phyloP scores from a whole-genome alignment of 306 rosid genomes.

The Rosa persica region DNA sequence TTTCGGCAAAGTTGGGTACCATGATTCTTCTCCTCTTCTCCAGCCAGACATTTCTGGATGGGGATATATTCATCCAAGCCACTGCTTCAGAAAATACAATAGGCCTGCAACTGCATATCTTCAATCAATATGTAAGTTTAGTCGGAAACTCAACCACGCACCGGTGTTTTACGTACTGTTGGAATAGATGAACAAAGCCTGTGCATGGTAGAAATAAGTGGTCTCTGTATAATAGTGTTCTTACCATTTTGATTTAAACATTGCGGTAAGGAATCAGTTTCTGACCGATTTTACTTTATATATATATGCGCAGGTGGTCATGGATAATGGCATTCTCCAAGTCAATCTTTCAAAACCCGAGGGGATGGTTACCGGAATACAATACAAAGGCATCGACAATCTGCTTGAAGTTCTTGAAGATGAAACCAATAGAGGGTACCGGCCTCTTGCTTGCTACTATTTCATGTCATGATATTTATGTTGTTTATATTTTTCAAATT shows the following conservation, averaged over 20 bases:
- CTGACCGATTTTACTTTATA: background rate
- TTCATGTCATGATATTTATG: background rate
- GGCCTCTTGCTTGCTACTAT: background rate
- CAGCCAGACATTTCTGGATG: background rate
- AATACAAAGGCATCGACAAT: constrained; percentile 37
- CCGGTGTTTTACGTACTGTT: background rate
- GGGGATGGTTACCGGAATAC: constrained; percentile 41
- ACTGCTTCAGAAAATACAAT: background rate
- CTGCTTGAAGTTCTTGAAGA: constrained; percentile 37
- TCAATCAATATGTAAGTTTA: constrained; percentile 43
- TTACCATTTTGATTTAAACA: background rate
- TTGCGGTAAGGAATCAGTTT: background rate
- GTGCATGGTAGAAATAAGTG: background rate
- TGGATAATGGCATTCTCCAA: constrained; percentile 41
- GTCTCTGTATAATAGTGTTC: background rate
- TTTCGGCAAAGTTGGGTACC: background rate
- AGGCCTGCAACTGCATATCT: constrained; percentile 46
- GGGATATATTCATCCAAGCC: background rate
- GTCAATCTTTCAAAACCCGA: constrained; percentile 44
- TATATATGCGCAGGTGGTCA: constrained; percentile 31
- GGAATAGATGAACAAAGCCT: background rate
- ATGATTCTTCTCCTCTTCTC: background rate
- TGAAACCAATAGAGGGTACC: constrained; percentile 41
- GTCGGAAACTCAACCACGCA: background rate
- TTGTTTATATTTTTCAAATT: background rate